Base-by-base conservation (phyloP, 2,329 filamentous ascomycete genomes). In the Neopestalotiopsis sp. region DNA sequence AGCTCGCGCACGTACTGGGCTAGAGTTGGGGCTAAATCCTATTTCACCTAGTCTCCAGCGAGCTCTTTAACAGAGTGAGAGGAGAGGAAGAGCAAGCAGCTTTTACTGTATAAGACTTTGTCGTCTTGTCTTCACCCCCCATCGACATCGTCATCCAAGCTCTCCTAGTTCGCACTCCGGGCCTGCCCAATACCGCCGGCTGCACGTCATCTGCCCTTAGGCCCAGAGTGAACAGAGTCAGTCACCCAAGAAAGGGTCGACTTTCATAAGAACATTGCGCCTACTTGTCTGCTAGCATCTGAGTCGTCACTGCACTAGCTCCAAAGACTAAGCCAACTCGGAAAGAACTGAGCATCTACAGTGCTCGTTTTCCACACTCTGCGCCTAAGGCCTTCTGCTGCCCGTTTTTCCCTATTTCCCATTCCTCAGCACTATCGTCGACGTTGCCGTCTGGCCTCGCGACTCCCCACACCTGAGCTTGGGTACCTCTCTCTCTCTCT, bases 301-400 rank as follows among this genome's bases (percentile, higher is more conserved):
- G 32, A 60, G 28, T 52, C 52, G 56, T 59, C 63, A 66, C 45
- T 24, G 65, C 65, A 56, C 65, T 67, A 67, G 65, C 30, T 20
- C 24, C 56, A n/a, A 20, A 38, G 40, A 42, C 65, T 67, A 67
- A 60, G 56, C 65, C 42, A 67, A 67, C 45, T 56, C 30, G 45
- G 65, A 52, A 59, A 67, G 45, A 38, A 6, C 52, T 52, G 45
- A 52, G 45, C 45, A 52, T 52, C 45, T 52, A 52, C 45, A n/a
- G 45, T n/a, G 45, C 45, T 52, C 45, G 9, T 52, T n/a, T 52
- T 52, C 45, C 45, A 24, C 45, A 52, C n/a, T 38, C 45, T 52
- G 45, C 45, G 45, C 45, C 45, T 52, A 52, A 20, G 45, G 45
- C 45, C 45, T 52, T 17, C 28, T n/a, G 42, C 63, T 58, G 58